These are phyloP conservation scores for Cardiospermum halicacabum DNA, from an alignment of 345 rosid genomes.

Conservation along the genomic window DNA sequence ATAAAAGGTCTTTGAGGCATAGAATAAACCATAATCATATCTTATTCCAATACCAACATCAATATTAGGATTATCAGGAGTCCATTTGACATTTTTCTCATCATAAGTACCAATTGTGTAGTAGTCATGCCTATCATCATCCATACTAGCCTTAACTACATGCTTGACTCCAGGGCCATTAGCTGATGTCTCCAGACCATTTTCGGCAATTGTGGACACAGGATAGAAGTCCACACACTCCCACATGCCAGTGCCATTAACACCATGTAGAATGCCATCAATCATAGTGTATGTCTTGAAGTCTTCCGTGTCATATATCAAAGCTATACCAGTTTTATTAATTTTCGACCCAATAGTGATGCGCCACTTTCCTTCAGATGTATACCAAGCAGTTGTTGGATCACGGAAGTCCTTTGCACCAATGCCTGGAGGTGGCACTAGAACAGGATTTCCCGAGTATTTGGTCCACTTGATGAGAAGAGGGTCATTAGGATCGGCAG, in stretches of 20 bases:
- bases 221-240: slow-evolving; percentile 78
- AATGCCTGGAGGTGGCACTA: slow-evolving; percentile 67
- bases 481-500: slow-evolving; percentile 68
- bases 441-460: slow-evolving; percentile 64
- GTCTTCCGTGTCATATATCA: slow-evolving; percentile 73
- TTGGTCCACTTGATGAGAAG: slow-evolving; percentile 71
- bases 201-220: slow-evolving; percentile 25
- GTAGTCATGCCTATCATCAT: slow-evolving; percentile 58
- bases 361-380: slow-evolving; percentile 80
- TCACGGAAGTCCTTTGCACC: slow-evolving; percentile 72
- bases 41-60: slow-evolving; percentile 67
- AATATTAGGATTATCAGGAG: slow-evolving; percentile 45
- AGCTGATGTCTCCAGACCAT: slow-evolving; percentile 53
- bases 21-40: slow-evolving; percentile 65
- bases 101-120: slow-evolving; percentile 57
- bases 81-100: slow-evolving; percentile 39
- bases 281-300: slow-evolving; percentile 42
- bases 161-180: slow-evolving; percentile 49
- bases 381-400: slow-evolving; percentile 92
- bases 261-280: slow-evolving; percentile 48
- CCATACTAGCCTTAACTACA: slow-evolving; percentile 58
- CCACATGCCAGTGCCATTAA: slow-evolving; percentile 88
- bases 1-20: slow-evolving; percentile 68
- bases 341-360: slow-evolving; percentile 67
- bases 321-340: slow-evolving; percentile 59